These are phyloP conservation scores for Penicillium robsamsonii DNA, from an alignment of 495 filamentous ascomycete species.

Conservation along the genomic window DNA sequence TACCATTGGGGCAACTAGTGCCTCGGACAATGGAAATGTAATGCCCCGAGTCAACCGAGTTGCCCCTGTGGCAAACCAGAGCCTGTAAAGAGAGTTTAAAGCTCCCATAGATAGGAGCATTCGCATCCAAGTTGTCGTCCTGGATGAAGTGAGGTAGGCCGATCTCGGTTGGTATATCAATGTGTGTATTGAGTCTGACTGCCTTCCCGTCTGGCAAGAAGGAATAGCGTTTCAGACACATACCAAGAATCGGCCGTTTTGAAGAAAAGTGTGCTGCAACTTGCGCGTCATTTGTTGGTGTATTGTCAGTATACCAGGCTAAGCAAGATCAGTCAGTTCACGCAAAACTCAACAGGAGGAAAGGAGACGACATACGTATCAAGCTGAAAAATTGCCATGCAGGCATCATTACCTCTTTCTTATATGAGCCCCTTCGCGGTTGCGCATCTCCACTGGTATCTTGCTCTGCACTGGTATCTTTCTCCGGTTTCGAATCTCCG, in stretches of 20 bases:
- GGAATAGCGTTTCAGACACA: constrained; percentile 88
- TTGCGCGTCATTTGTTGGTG: constrained; percentile 65
- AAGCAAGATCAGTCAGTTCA: constrained; percentile 36
- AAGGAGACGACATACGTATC: constrained; percentile 54
- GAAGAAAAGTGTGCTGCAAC: constrained; percentile 70
- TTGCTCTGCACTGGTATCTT: constrained; percentile 14
- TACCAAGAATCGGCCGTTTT: constrained; percentile 78
- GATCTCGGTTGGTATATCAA: constrained; percentile 91
- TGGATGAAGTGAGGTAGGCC: constrained; percentile 86
- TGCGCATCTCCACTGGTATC: constrained; percentile 15
- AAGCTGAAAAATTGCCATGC: constrained; percentile 97
- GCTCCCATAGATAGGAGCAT: constrained; percentile 66
- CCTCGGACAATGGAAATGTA: constrained; percentile 82
- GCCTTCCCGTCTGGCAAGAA: constrained; percentile 67
- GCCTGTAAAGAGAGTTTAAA: constrained; percentile 91
- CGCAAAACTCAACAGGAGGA: not conserved
- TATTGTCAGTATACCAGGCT: constrained; percentile 69
- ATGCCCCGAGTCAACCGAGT: constrained; percentile 86
- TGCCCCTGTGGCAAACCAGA: constrained; percentile 85
- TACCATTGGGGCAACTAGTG: constrained; percentile 38
- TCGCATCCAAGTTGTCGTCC: constrained; percentile 65
- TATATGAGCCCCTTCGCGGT: constrained; percentile 49
- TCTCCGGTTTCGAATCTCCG: constrained; percentile 27
- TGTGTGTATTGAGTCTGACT: constrained; percentile 68
- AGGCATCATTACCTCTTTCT: constrained; percentile 89